Percentiles rank a stretch among this genome's conserved stretches.
Evolutionary conservation across 768 basidiomycete genomes (phyloP).

Genomic region (Gautieria morchelliformis): DNA sequence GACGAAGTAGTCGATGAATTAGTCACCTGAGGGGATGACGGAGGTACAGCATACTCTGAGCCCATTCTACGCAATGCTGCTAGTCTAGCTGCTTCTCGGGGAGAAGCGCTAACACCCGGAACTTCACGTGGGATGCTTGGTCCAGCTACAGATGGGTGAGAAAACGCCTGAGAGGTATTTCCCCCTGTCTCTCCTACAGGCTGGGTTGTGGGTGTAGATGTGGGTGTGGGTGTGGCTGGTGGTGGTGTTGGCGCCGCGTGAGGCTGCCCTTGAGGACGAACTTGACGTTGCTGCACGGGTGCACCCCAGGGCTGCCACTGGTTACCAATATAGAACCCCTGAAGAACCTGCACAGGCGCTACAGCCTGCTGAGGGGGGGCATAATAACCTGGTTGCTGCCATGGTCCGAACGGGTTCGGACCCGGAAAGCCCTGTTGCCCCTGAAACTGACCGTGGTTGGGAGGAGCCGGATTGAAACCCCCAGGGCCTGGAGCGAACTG

Average conservation of each 20-base stretch:
- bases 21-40: not conserved
- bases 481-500: slow-evolving; percentile 21
- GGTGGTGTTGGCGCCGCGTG: slow-evolving; percentile 23
- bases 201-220: slow-evolving; percentile 23
- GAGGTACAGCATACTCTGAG: not conserved
- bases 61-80: slow-evolving; percentile 53
- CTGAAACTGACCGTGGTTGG: not conserved
- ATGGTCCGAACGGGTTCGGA: slow-evolving; percentile 21
- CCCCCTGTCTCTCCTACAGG: slow-evolving; percentile 9
- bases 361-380: slow-evolving; percentile 7
- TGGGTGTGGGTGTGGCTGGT: slow-evolving; percentile 11
- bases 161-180: slow-evolving; percentile 6
- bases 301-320: slow-evolving; percentile 14
- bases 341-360: slow-evolving; percentile 11
- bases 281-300: slow-evolving; percentile 15
- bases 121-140: too few species aligned
- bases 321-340: slow-evolving; percentile 14
- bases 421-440: slow-evolving; percentile 3
- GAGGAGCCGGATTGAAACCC: slow-evolving; percentile 10
- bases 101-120: slow-evolving; percentile 10
- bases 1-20: not conserved
- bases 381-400: slow-evolving; percentile 19
- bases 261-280: slow-evolving; percentile 5
- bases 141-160: not conserved
- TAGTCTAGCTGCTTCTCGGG: slow-evolving; percentile 50